Evolutionary conservation across 768 basidiomycete species (phyloP).

Genomic region (Hygrocybe punicea): DNA sequence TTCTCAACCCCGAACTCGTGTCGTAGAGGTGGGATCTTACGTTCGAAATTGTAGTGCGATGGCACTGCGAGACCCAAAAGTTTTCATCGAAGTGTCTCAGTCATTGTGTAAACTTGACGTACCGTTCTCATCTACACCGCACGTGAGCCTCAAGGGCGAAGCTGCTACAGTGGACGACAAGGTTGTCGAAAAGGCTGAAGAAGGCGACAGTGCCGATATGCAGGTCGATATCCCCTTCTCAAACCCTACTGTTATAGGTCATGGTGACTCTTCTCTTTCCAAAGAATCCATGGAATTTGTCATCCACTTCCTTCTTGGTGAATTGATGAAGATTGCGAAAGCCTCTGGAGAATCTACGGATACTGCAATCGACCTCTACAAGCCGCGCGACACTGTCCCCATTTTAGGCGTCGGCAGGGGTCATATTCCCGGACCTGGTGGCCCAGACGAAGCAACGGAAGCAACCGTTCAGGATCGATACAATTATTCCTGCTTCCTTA

Average conservation of each 20-base stretch:
- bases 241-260: slow-evolving; percentile 9
- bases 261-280: slow-evolving; percentile 20
- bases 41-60: slow-evolving; percentile 73
- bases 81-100: slow-evolving; percentile 72
- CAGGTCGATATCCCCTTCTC: slow-evolving; percentile 47
- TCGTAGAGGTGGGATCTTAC: slow-evolving; percentile 67
- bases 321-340: slow-evolving; percentile 64
- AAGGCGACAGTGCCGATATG: slow-evolving; percentile 47
- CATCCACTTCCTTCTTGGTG: slow-evolving; percentile 67
- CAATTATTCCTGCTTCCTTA: slow-evolving; percentile 74
- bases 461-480: slow-evolving; percentile 35
- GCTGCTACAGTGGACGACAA: slow-evolving; percentile 21
- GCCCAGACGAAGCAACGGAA: slow-evolving; percentile 12
- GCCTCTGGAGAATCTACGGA: slow-evolving; percentile 34
- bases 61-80: slow-evolving; percentile 73
- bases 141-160: slow-evolving; percentile 55
- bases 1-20: slow-evolving; percentile 61
- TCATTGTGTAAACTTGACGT: slow-evolving; percentile 69
- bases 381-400: slow-evolving; percentile 11
- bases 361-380: slow-evolving; percentile 8
- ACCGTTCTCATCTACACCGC: slow-evolving; percentile 55
- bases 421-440: slow-evolving; percentile 8
- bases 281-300: slow-evolving; percentile 55
- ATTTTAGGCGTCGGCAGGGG: slow-evolving; percentile 4
- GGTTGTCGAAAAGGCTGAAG: slow-evolving; percentile 17